These are phyloP conservation scores for Podaxis mareebaensis DNA, from an alignment of 768 basidiomycete genomes.

Conservation along the genomic window DNA sequence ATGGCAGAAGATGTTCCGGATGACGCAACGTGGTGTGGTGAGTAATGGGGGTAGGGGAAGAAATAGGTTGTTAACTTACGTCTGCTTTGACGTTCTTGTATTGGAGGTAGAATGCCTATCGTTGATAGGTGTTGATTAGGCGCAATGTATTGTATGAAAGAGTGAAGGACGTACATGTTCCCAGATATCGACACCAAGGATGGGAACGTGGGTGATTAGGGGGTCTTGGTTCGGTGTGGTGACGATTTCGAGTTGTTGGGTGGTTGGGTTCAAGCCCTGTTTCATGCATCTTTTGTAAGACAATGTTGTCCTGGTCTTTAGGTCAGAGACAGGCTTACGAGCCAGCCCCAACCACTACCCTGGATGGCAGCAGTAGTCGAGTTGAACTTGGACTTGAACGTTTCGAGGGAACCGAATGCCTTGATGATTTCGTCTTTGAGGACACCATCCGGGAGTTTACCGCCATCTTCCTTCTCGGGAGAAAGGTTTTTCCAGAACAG, in stretches of 20 bases:
- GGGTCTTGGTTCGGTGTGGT: conserved; percentile 98
- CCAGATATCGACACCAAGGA: conserved; percentile 95
- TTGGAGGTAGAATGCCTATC: conserved; percentile 84
- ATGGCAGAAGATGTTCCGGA: neutral
- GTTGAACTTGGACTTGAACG: conserved; percentile 81
- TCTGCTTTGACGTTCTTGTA: conserved; percentile 95
- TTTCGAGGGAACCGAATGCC: conserved; percentile 71
- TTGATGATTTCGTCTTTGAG: conserved; percentile 65
- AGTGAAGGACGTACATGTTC: conserved; percentile 51
- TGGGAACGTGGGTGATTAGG: conserved; percentile 68
- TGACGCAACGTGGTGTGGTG: neutral
- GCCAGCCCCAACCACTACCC: conserved; percentile 96
- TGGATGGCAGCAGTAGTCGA: conserved; percentile 83
- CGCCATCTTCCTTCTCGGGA: conserved; percentile 66
- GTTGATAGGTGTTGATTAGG: neutral
- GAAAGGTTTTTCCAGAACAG: conserved; percentile 97
- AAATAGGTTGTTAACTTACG: conserved; percentile 47
- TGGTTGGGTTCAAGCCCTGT: conserved; percentile 69
- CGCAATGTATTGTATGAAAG: neutral
- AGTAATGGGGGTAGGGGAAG: neutral
- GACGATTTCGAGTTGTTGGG: conserved; percentile 76
- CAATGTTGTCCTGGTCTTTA: neutral
- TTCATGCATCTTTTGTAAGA: neutral
- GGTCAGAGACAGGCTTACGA: conserved; percentile 54
- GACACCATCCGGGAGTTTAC: conserved; percentile 57